phyloP scores from a whole-genome alignment of 2,329 filamentous ascomycete genomes.

The Ophiobolus disseminans region DNA sequence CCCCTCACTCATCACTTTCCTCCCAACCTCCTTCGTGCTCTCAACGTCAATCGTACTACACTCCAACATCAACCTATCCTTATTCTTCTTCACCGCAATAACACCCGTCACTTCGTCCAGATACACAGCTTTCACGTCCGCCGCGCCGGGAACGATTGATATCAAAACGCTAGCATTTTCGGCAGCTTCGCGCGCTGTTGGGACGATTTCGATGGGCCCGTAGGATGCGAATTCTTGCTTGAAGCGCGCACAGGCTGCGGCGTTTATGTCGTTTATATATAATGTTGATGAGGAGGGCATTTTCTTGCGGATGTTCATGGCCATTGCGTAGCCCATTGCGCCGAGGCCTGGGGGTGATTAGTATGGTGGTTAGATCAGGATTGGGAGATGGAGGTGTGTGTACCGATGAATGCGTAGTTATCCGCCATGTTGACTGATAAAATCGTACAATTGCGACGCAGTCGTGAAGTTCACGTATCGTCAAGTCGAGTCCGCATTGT shows the following conservation, averaged over 20 bases:
- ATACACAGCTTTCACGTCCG: constrained; percentile 41
- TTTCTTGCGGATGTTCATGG: constrained; percentile 38
- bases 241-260: constrained; percentile 31
- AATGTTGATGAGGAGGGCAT: constrained; percentile 26
- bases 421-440: constrained; percentile 21
- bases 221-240: constrained; percentile 20
- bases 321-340: constrained; percentile 47
- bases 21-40: constrained; percentile 34
- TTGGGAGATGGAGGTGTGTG: neutral
- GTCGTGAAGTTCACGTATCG: too few relatives aligned
- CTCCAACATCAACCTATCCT: constrained; percentile 34
- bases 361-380: neutral
- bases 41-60: constrained; percentile 44
- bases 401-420: constrained; percentile 43
- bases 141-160: constrained; percentile 37
- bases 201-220: constrained; percentile 33
- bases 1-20: constrained; percentile 14
- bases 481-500: neutral
- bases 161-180: constrained; percentile 35
- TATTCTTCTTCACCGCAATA: constrained; percentile 25
- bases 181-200: constrained; percentile 37
- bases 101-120: constrained; percentile 35
- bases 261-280: constrained; percentile 42
- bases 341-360: constrained; percentile 33
- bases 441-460: too few relatives aligned